Evolutionary conservation across 768 basidiomycete species (phyloP).

Genomic region (Boletus reticulatus): DNA sequence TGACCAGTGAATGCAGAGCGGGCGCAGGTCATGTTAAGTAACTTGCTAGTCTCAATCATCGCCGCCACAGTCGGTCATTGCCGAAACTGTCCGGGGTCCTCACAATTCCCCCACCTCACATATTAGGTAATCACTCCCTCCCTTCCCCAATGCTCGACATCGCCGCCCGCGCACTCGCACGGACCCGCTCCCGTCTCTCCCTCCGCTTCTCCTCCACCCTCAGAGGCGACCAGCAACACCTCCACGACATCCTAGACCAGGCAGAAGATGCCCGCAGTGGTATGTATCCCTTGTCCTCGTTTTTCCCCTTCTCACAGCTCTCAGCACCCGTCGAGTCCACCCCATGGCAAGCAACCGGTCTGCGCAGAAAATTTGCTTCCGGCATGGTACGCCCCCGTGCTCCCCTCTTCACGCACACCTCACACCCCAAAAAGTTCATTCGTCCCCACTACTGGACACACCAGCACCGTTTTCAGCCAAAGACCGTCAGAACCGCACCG

Average conservation of each 20-base stretch:
- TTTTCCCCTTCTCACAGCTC: not conserved
- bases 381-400: conserved; percentile 16
- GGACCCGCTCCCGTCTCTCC: not conserved
- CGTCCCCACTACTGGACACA: conserved; percentile 44
- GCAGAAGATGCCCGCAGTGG: conserved; percentile 18
- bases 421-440: conserved; percentile 38
- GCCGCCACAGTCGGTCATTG: not conserved
- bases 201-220: conserved; percentile 21
- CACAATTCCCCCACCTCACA: not conserved
- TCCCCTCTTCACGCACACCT: not conserved
- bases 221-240: conserved; percentile 21
- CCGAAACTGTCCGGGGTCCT: conserved; percentile 23
- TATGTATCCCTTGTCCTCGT: not conserved
- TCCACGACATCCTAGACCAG: conserved; percentile 25
- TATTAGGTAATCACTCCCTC: conserved; percentile 11
- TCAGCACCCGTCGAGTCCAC: conserved; percentile 6
- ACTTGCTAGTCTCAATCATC: not conserved
- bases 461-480: conserved; percentile 34
- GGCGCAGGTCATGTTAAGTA: too few species aligned
- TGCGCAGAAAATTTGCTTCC: conserved; percentile 27
- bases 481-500: conserved; percentile 23
- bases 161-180: conserved; percentile 13
- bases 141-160: conserved; percentile 8
- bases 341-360: conserved; percentile 22
- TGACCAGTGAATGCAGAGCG: not conserved